Evolutionary conservation across 2,329 filamentous ascomycete genomes (phyloP), one percentile per base, ranked within the genome.

Genomic region (Penicillium freii): DNA sequence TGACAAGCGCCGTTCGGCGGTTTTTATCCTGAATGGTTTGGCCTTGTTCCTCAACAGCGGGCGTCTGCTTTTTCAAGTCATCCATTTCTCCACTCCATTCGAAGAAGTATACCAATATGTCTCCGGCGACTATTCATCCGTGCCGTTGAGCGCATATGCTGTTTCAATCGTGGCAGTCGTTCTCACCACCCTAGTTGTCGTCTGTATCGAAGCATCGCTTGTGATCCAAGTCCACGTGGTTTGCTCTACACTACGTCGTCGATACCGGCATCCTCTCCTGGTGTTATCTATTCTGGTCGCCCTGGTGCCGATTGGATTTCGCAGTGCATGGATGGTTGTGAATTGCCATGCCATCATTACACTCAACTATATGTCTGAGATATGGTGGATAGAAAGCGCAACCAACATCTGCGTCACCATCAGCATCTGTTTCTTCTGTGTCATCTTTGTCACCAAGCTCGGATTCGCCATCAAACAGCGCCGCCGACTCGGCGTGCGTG

Each of bases 1-100:
- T 0, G 78, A 84, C 62, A 91, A 90, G 71, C 83, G 89, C 58
- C 76, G 77, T 51, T 87, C 87, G 1, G 69, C 79, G 0, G 81
- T 90, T 21, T 89, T 89, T 70, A 68, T 87, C 61, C 77, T 92
- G 66, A 91, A 92, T 69, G 63, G 82, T 21, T 58, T 80, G 25
- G 83, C 84, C 15, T 80, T 95, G 21, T 50, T 82, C 48, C 69
- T 86, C 67, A 86, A 88, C 73, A 76, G 83, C 49, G 71, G 85
- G 45, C 86, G 89, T 13, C 58, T 76, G 43, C 60, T 75, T 21
- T 72, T 70, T 54, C 58, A 70, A 23, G 52, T 65, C 51, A 68
- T 84, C 55, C 88, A 83, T 72, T 87, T 85, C 68, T 82, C 84
- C 9, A 85, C 85, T 3, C 76, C 80, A 4, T 87, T 85, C 64